Evolutionary conservation across 441 rosid species (phyloP), one percentile per base, ranked within the genome.

Genomic region (Adansonia gregorii): DNA sequence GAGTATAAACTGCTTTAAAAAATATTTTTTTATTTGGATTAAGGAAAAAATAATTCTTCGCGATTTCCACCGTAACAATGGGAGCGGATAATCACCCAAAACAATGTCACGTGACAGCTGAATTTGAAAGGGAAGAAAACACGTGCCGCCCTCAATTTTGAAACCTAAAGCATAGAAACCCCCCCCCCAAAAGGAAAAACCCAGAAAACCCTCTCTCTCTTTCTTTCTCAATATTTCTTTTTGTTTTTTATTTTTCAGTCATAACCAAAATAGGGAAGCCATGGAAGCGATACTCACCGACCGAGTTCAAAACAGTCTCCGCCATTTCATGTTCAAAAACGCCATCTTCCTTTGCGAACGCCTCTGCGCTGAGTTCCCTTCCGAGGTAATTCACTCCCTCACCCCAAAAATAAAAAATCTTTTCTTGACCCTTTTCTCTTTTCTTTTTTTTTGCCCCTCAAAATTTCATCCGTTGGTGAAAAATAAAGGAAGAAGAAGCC

Each of bases 281-380:
- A 96, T 94, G 99, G 99, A 96, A 89, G 88, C 89, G 77, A 91
- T 96, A 75, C 95, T 96, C 54, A 69, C 82, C 64, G 96, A 91
- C 83, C 85, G 89, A 83, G 94, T 96, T 39, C 89, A 88, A 78
- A 92, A 86, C 89, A 96, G 95, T 84, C 94, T 94, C 35, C 94
- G 94, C 67, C 88, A 90, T 78, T 93, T 96, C 86, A 89, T 94
- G 82, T 72, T 82, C 85, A 88, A 85, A 24, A 96, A 96, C 86
- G 94, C 98, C 83, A 89, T 92, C 78, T 96, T 96, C 86, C 87
- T 94, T 88, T 94, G 98, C 79, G 99, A 96, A 82, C 96, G 98
- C 67, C 96, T 96, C 82, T 93, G 94, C 76, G 96, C 98, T 12
- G 98, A 96, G 89, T 96, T 91, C 79, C 98, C 98, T 20, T 87